Evolutionary conservation across 108 stramenopile species (phyloP).

Genomic region (Skeletonema grethae): DNA sequence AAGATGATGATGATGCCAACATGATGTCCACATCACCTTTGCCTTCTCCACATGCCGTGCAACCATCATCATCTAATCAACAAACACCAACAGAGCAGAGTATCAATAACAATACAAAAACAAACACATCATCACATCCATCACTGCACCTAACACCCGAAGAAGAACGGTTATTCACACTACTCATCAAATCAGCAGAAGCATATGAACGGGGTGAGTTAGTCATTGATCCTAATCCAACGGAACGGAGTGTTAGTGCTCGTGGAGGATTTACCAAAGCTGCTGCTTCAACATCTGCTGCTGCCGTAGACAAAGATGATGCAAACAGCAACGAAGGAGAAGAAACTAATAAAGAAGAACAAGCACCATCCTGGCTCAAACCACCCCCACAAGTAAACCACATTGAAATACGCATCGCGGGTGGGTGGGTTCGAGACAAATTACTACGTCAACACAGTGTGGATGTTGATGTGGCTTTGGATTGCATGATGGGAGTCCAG

Average conservation of each 20-base stretch:
- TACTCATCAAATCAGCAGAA: slow-evolving; percentile 44
- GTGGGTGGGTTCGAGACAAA: slow-evolving; percentile 92
- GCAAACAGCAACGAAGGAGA: neutral
- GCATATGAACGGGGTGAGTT: slow-evolving; percentile 43
- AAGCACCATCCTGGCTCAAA: slow-evolving; percentile 13
- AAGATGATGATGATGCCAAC: neutral
- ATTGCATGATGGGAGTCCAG: slow-evolving; percentile 89
- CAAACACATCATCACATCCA: neutral
- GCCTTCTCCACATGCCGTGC: too few species aligned
- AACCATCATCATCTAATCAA: too few species aligned
- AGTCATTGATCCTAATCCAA: slow-evolving; percentile 23
- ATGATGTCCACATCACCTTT: too few species aligned
- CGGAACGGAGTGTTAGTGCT: slow-evolving; percentile 18
- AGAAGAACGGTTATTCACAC: slow-evolving; percentile 52
- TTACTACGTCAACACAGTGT: slow-evolving; percentile 79
- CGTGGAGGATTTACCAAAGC: slow-evolving; percentile 41
- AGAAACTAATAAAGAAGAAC: neutral
- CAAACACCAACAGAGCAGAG: neutral
- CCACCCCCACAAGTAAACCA: slow-evolving; percentile 25
- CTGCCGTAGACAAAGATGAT: neutral
- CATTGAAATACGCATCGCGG: slow-evolving; percentile 73
- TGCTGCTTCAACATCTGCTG: neutral
- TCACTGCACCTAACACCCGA: slow-evolving; percentile 47
- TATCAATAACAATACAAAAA: neutral
- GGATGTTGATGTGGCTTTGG: slow-evolving; percentile 96